Conservation (phyloP, 1,284 basidiomycete genomes). For the Psilocybe mexicana region DNA sequence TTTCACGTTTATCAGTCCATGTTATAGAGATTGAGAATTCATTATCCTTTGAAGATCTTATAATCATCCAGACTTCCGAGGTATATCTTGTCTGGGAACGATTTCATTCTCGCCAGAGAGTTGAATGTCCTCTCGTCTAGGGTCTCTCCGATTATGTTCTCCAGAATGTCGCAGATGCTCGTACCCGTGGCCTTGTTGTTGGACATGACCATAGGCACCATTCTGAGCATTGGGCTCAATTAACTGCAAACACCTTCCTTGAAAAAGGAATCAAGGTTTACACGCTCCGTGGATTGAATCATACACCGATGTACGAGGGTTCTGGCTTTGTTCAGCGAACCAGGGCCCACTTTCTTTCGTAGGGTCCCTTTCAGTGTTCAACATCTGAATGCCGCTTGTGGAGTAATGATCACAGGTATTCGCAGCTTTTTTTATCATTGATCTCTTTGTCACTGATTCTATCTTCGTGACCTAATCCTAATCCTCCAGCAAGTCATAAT, state of each 20-base stretch:
- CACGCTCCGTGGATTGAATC: conserved; percentile 68
- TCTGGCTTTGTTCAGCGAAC: background rate
- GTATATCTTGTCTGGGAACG: conserved; percentile 32
- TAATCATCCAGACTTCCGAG: conserved; percentile 81
- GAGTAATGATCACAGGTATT: conserved; percentile 85
- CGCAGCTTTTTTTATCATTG: background rate
- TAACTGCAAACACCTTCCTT: conserved; percentile 73
- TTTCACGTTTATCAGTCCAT: background rate
- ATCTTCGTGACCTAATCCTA: background rate
- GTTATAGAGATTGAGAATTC: background rate
- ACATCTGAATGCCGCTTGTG: conserved; percentile 67
- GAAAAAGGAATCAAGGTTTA: conserved; percentile 66
- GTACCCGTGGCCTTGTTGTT: conserved; percentile 68
- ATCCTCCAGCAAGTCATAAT: conserved; percentile 73
- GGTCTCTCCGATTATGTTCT: conserved; percentile 75
- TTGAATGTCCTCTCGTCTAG: conserved; percentile 35
- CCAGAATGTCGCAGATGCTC: conserved; percentile 51
- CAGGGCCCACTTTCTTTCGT: background rate
- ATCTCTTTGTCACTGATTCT: background rate
- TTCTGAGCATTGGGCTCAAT: conserved; percentile 72
- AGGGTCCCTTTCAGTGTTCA: conserved; percentile 81
- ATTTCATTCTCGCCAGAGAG: background rate
- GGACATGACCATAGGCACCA: conserved; percentile 83
- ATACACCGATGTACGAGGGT: conserved; percentile 69
- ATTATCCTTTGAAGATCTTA: conserved; percentile 51